A percentile compares a stretch with the other conserved stretches of the same genome.
Conservation (phyloP, 352 stramenopile species). For the Globisporangium mamillatum region DNA sequence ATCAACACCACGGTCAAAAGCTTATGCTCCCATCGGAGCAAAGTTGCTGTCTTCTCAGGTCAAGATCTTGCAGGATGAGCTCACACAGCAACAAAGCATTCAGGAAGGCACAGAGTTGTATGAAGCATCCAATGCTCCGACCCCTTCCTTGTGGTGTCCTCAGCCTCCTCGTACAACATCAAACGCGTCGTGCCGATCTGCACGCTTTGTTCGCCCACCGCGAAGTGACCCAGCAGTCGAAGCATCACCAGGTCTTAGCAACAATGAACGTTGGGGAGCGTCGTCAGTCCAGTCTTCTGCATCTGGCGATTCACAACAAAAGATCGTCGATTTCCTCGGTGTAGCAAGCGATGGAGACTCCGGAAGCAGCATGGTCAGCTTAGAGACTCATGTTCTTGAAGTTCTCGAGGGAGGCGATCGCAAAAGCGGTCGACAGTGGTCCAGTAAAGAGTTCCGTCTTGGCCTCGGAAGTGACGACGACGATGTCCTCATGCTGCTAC, state of each 20-base stretch:
- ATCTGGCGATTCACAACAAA: not conserved
- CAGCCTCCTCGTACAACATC: constrained; percentile 5
- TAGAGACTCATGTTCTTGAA: constrained; percentile 30
- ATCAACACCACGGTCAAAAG: not conserved
- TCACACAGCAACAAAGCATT: constrained; percentile 9
- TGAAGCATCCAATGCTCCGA: not conserved
- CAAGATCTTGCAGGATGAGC: constrained; percentile 28
- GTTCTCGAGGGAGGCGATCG: constrained; percentile 9
- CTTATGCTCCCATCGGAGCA: constrained; percentile 19
- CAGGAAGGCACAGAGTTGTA: not conserved
- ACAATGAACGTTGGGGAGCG: not conserved
- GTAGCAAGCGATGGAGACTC: not conserved
- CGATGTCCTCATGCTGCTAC: constrained; percentile 10
- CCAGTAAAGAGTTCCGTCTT: not conserved
- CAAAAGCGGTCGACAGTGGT: constrained; percentile 3
- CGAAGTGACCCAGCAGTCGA: not conserved
- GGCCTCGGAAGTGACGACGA: not conserved
- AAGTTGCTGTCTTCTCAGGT: constrained; percentile 44
- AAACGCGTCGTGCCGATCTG: constrained; percentile 10
- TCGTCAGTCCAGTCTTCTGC: not conserved
- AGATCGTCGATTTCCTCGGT: not conserved
- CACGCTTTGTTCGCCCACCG: not conserved
- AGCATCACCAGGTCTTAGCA: not conserved
- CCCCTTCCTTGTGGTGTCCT: constrained; percentile 17
- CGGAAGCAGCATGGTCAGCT: constrained; percentile 22